Evolutionary conservation across 805 yeast genomes (phyloP).

Genomic region (Ogataea dorogensis): DNA sequence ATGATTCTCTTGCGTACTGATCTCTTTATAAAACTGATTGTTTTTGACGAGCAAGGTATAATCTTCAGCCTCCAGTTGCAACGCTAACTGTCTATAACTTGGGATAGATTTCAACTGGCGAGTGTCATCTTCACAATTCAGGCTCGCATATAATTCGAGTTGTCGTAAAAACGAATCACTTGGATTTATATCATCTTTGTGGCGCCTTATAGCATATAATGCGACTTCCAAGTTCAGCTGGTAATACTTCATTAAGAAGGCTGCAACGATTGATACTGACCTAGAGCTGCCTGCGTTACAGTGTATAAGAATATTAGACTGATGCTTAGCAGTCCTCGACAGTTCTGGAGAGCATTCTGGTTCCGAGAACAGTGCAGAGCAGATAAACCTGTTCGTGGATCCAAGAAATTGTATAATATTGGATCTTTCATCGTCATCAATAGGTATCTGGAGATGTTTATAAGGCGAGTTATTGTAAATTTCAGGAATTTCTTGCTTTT

Average conservation of each 20-base stretch:
- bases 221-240: constrained; percentile 60
- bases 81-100: constrained; percentile 43
- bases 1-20: constrained; percentile 1
- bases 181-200: constrained; percentile 60
- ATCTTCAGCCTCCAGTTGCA: constrained; percentile 31
- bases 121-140: constrained; percentile 40
- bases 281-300: constrained; percentile 54
- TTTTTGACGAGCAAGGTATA: constrained; percentile 11
- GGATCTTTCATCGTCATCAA: constrained; percentile 70
- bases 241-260: constrained; percentile 52
- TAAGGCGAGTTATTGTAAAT: constrained; percentile 46
- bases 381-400: constrained; percentile 65
- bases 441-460: constrained; percentile 55
- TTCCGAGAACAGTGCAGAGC: constrained; percentile 53
- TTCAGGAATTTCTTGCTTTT: constrained; percentile 62
- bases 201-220: constrained; percentile 70
- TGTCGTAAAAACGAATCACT: constrained; percentile 76
- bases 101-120: constrained; percentile 14
- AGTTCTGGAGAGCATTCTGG: constrained; percentile 23
- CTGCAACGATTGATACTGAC: constrained; percentile 45
- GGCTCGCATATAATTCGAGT: constrained; percentile 56
- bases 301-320: constrained; percentile 47
- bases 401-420: constrained; percentile 64
- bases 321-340: constrained; percentile 35
- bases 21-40: constrained; percentile 18